Conservation (phyloP, 192 early-diverging fungal genomes). For the Cetraspora pellucida region DNA sequence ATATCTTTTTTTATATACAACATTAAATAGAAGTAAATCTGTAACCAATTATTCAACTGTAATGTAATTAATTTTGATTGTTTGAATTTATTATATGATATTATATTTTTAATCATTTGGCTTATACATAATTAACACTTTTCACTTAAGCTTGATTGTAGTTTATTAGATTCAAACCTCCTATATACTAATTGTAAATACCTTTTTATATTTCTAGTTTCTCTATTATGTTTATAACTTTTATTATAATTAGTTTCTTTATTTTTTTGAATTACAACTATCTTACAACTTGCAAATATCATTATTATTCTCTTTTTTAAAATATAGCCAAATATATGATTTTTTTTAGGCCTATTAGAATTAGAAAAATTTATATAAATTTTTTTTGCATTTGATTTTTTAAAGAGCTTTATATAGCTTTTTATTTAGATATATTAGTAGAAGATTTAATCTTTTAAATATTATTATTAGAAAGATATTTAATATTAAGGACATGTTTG, state of each 20-base stretch:
- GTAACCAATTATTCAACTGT: neutral
- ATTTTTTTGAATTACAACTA: neutral
- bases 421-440: too few relatives aligned
- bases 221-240: conserved; percentile 21
- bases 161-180: neutral
- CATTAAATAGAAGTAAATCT: neutral
- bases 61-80: neutral
- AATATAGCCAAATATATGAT: neutral
- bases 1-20: conserved; percentile 4
- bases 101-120: conserved; percentile 1
- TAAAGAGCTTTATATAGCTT: too few relatives aligned
- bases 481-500: too few relatives aligned
- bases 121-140: neutral
- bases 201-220: neutral
- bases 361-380: neutral
- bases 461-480: too few relatives aligned
- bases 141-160: neutral
- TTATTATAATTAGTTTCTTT: neutral
- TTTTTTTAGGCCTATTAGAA: neutral
- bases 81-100: neutral
- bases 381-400: neutral
- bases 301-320: neutral
- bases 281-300: neutral
- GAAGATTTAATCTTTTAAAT: too few relatives aligned
- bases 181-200: neutral